phyloP scores from a whole-genome alignment of 108 stramenopile species.

The Pseudonitzschia multistriata region DNA sequence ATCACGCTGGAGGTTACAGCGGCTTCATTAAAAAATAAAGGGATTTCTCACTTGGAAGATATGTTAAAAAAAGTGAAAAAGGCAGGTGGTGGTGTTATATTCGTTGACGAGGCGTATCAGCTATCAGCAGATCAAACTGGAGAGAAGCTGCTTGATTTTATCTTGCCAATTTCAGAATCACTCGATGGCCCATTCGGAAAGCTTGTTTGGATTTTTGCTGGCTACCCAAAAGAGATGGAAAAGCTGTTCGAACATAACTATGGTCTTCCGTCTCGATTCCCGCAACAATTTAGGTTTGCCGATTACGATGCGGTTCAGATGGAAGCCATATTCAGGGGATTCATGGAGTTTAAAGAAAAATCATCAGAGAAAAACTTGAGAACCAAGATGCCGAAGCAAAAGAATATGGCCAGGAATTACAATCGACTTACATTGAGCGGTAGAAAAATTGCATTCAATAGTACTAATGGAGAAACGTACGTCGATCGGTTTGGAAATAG shows the following conservation, averaged over 20 bases:
- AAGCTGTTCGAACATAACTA: constrained; percentile 41
- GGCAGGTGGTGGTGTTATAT: constrained; percentile 62
- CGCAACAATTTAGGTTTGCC: constrained; percentile 30
- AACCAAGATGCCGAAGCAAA: neutral
- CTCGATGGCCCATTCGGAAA: neutral
- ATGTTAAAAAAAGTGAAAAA: constrained; percentile 24
- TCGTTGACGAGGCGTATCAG: constrained; percentile 77
- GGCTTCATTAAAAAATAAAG: constrained; percentile 36
- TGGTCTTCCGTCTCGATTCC: constrained; percentile 46
- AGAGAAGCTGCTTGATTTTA: constrained; percentile 23
- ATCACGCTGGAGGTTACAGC: constrained; percentile 28
- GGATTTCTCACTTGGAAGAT: constrained; percentile 25
- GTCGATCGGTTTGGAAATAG: neutral
- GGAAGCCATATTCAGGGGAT: neutral
- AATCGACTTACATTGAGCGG: neutral
- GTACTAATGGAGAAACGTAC: neutral
- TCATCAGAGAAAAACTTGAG: neutral
- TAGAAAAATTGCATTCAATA: neutral
- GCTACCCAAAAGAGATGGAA: constrained; percentile 47
- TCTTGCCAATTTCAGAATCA: neutral
- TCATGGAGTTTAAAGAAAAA: neutral
- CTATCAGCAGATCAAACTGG: constrained; percentile 24
- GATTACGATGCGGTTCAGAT: neutral
- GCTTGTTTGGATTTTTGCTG: constrained; percentile 37
- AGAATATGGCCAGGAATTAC: no score